Evolutionary conservation across 768 basidiomycete species (phyloP), one percentile per base, ranked within the genome.

Genomic region (Leccinum ochraceum): DNA sequence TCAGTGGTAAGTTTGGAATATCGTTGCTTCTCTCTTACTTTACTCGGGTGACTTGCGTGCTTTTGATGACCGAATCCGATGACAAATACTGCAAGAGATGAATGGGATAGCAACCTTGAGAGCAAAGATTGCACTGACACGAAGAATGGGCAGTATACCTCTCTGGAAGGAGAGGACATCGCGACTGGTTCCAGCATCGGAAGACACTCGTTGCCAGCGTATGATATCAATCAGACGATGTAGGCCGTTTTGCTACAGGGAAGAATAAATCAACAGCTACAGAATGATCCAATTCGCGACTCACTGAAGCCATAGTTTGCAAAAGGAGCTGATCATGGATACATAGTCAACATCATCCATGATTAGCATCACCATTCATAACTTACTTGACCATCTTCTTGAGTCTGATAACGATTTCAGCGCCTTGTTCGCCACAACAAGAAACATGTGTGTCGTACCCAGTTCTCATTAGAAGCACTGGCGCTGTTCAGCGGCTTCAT

Each of bases 31-130:
- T 4, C 0, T 63, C 79, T 54, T 67, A 85, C 86, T 87, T 87
- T 44, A 81, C 78, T 37, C 76, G 71, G 46, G 80, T 79, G 17
- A 70, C 75, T 26, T 85, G 63, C 1, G 82, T 86, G 61, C 83
- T 85, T 69, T 84, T 84, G 42, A 86, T 66, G 7, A 88, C 79
- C 53, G 81, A 80, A 20, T 84, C 81, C 9, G 86, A 86, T 0
- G 86, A 79, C 44, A 85, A 70, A 67, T 86, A 86, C 85, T 88
- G 49, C 17, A 48, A 44, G 16, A 56, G 4, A 57, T 64, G 55
- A 64, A 57, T 8, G 2, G 1, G 13, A 17, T n/a, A 17, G 11
- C 24, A 5, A 32, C 4, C 4, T 9, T 17, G 1, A 37, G 20
- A 30, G 44, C 6, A 28, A 32, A 17, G 10, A 7, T 16, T 17